Base-by-base conservation (phyloP, 345 rosid species). In the Sonneratia alba region DNA sequence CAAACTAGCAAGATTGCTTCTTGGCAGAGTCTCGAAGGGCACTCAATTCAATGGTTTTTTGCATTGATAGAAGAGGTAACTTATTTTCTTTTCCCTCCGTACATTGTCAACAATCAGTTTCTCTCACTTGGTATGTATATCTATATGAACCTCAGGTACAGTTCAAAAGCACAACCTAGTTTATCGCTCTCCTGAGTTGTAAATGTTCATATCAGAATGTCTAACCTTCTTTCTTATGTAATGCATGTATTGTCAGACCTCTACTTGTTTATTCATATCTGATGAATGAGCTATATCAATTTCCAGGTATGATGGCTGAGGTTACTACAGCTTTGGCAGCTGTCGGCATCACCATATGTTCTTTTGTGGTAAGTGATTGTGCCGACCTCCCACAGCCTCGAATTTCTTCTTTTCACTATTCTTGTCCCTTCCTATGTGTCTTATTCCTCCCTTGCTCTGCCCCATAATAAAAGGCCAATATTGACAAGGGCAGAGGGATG, bases 1-100 rank as follows among this genome's bases (percentile, higher is more conserved):
- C 93, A 83, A 77, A 85, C 89, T 66, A 83, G 88, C 87, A 94
- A 88, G 82, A 83, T 94, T 79, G 88, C 88, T 37, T 70, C 87
- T 63, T 94, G 98, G 98, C 96, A 94, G 79, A 91, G 83, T 86
- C 86, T 80, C 59, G 96, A 90, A 80, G 97, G 96, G 71, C 96
- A 91, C 75, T 88, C 95, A 66, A 84, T 94, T 71, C 96, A 84
- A 10, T 94, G 98, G 98, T 82, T 94, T 71, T 87, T 66, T 94
- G 93, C 84, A 86, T 88, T 76, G 91, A 90, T 81, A 87, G 89
- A 70, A 91, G 74, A 88, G 97, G 98, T 91, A 82, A 77, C 56
- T 13, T 43, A 45, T 73, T 63, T 27, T n/a, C 37, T 27, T 16
- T 47, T 32, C 53, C 63, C 47, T 11, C 6, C 6, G 11, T 5